phyloP scores from a whole-genome alignment of 169 alveolate genomes.

The Plasmodium gonderi region DNA sequence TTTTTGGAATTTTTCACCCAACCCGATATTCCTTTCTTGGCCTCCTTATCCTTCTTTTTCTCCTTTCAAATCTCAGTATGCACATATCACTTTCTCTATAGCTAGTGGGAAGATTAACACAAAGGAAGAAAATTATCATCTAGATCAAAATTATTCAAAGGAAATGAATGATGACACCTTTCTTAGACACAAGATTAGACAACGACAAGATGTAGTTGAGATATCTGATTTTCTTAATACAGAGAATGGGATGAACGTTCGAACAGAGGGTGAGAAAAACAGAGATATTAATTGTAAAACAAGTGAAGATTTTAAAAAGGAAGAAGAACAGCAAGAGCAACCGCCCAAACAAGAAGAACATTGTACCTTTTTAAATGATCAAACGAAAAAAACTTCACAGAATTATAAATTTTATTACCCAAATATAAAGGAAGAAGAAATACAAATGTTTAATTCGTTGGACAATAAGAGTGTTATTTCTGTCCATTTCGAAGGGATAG shows the following conservation, averaged over 20 bases:
- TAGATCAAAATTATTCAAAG: background rate
- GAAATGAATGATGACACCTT: background rate
- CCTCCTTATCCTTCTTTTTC: constrained; percentile 74
- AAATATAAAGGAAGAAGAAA: constrained; percentile 50
- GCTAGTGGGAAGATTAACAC: background rate
- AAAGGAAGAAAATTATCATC: background rate
- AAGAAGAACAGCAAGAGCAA: too few relatives aligned
- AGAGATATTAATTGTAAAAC: background rate
- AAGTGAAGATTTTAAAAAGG: too few relatives aligned
- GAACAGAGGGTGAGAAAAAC: background rate
- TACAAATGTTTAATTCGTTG: constrained; percentile 12
- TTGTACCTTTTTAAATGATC: background rate
- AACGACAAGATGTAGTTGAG: background rate
- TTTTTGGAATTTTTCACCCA: constrained; percentile 66
- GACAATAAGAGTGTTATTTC: constrained; percentile 31
- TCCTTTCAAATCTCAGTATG: constrained; percentile 73
- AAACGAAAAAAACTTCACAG: background rate
- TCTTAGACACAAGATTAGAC: background rate
- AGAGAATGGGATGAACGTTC: background rate
- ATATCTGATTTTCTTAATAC: background rate
- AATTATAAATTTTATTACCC: background rate
- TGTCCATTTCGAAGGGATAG: constrained; percentile 56
- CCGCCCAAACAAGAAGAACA: background rate
- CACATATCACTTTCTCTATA: constrained; percentile 43
- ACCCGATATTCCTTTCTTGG: constrained; percentile 71